phyloP scores from a whole-genome alignment of 2,329 filamentous ascomycete genomes.

The Aspergillus sojae region DNA sequence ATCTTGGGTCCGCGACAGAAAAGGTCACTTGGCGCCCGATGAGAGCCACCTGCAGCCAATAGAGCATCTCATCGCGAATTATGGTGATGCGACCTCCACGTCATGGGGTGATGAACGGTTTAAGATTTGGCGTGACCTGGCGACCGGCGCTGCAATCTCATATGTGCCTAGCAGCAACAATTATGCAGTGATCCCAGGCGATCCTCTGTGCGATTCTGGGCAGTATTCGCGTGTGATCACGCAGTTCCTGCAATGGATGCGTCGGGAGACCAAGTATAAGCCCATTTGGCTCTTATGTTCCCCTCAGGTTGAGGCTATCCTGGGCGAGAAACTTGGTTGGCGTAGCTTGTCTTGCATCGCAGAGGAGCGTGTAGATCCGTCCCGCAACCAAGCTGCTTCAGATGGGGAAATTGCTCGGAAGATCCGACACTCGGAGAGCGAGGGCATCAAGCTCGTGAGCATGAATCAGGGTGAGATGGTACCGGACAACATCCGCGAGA shows the following conservation, averaged over 20 bases:
- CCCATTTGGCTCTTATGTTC: constrained; percentile 91
- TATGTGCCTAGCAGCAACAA: constrained; percentile 73
- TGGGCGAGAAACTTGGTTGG: constrained; percentile 81
- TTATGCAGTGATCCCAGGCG: constrained; percentile 81
- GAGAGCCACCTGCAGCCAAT: constrained; percentile 67
- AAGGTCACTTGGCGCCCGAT: constrained; percentile 45
- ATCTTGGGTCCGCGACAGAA: constrained; percentile 55
- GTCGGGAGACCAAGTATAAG: constrained; percentile 70
- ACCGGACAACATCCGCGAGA: constrained; percentile 67
- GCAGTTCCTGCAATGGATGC: constrained; percentile 74
- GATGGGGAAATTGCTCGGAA: constrained; percentile 72
- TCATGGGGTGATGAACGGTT: constrained; percentile 91
- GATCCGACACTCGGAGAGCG: constrained; percentile 76
- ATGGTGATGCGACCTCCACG: constrained; percentile 90
- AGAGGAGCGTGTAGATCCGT: constrained; percentile 81
- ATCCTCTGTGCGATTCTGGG: constrained; percentile 78
- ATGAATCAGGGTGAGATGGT: constrained; percentile 66
- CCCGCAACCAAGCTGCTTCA: constrained; percentile 67
- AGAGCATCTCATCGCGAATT: constrained; percentile 90
- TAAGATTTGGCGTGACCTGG: constrained; percentile 78
- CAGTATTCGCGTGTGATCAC: constrained; percentile 76
- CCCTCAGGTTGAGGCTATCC: constrained; percentile 73
- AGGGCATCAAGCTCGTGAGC: constrained; percentile 79
- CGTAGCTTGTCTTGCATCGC: constrained; percentile 84
- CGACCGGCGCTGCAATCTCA: constrained; percentile 80